Base-by-base conservation (phyloP, 2,329 filamentous ascomycete species). In the Pseudogymnoascus sp. region DNA sequence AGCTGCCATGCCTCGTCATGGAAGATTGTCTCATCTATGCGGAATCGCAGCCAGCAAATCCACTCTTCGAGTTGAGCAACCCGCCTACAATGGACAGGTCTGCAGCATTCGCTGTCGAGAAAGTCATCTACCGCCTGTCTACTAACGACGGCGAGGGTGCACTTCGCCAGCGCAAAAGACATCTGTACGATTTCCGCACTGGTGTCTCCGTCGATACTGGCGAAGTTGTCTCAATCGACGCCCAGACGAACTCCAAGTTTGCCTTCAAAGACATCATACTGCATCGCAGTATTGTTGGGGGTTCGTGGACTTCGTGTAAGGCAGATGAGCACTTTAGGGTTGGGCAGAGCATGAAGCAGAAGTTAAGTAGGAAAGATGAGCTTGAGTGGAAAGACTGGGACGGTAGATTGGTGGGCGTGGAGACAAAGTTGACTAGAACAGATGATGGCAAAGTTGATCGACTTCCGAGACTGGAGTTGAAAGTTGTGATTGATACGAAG, bases 91-190 rank as follows among this genome's bases (percentile, higher is more conserved):
- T 7, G n/a, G 53, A 58, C 53, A 58, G 28, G 35, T 37, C 53
- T 14, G 53, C 53, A 33, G 53, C 53, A 20, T 58, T 58, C n/a
- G 53, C 53, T 25, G 28, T 58, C 53, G 53, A 58, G 53, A 58
- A 58, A n/a, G n/a, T 58, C 53, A 36, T 58, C 25, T 58, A 58
- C 53, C 28, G 25, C 20, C 28, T 58, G n/a, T 18, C 53, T n/a
- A 58, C 53, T 28, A 58, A 58, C 53, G 53, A 58, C 28, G 53
- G 53, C 35, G 53, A 58, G 53, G 53, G 53, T 6, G 53, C 53
- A 8, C 53, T 58, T 58, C 53, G 53, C 35, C 25, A 58, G 11
- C 53, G 53, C 7, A 58, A 58, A n/a, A 14, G 28, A 22, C 53
- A 58, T 37, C 28, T 58, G 35, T 58, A 58, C 53, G 53, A 58